Evolutionary conservation across 768 basidiomycete genomes (phyloP).

Genomic region (Naganishia friedmannii): DNA sequence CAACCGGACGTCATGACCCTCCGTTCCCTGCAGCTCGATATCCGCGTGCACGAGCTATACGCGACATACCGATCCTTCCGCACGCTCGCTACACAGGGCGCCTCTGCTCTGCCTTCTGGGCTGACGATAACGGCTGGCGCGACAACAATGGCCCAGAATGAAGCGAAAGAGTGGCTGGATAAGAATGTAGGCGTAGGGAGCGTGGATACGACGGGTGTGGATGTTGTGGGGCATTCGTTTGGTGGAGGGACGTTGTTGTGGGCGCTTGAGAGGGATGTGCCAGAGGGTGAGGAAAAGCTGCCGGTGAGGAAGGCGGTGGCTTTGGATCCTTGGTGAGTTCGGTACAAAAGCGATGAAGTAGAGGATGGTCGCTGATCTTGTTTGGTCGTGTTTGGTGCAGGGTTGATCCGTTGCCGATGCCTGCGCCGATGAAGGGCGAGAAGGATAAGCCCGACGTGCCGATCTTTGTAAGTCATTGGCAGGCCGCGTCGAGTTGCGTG

Average conservation of each 20-base stretch:
- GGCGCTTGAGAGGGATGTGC: slow-evolving; percentile 41
- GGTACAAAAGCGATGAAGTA: slow-evolving; percentile 42
- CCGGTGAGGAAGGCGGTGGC: slow-evolving; percentile 63
- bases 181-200: slow-evolving; percentile 24
- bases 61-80: slow-evolving; percentile 62
- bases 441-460: slow-evolving; percentile 37
- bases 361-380: slow-evolving; percentile 17
- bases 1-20: slow-evolving; percentile 28
- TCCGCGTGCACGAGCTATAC: slow-evolving; percentile 70
- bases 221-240: slow-evolving; percentile 61
- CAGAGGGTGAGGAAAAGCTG: slow-evolving; percentile 54
- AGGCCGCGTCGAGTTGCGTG: slow-evolving; percentile 41
- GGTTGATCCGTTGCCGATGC: slow-evolving; percentile 30
- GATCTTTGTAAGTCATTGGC: slow-evolving; percentile 41
- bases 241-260: slow-evolving; percentile 60
- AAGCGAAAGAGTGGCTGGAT: background rate
- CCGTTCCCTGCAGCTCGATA: slow-evolving; percentile 66
- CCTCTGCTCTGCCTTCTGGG: slow-evolving; percentile 11
- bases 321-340: slow-evolving; percentile 82
- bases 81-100: slow-evolving; percentile 56
- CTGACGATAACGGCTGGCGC: background rate
- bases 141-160: background rate
- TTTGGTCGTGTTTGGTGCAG: background rate
- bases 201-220: slow-evolving; percentile 52
- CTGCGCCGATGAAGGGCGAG: slow-evolving; percentile 36